Conservation (phyloP, 2,329 filamentous ascomycete species). For the Penicillium italicum region DNA sequence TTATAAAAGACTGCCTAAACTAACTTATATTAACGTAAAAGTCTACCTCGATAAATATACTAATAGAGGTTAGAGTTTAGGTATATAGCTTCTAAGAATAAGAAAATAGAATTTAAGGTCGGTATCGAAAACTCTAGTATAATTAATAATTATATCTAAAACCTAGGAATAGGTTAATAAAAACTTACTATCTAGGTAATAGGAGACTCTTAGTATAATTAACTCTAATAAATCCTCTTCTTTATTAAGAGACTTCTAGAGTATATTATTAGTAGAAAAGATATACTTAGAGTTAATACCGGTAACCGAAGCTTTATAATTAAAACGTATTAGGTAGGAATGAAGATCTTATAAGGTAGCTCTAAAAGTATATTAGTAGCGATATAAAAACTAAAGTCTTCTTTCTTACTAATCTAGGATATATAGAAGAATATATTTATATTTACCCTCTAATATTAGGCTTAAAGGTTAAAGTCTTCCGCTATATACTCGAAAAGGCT, state of each 20-base stretch:
- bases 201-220: neutral
- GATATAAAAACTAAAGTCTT: neutral
- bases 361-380: neutral
- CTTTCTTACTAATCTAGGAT: neutral
- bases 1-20: neutral
- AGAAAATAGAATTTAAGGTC: neutral
- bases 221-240: neutral
- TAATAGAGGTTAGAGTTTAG: neutral
- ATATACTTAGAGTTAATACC: neutral
- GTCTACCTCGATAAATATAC: neutral
- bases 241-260: neutral
- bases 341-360: neutral
- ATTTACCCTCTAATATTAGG: neutral
- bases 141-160: neutral
- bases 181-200: neutral
- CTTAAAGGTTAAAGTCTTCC: neutral
- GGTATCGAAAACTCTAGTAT: neutral
- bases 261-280: neutral
- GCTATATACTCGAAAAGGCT: neutral
- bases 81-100: neutral
- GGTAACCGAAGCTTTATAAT: neutral
- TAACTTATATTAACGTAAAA: neutral
- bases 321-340: neutral
- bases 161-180: neutral
- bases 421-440: neutral